These are phyloP conservation scores for Crithidia sp. DNA, from an alignment of 208 protist species.

Conservation along the genomic window DNA sequence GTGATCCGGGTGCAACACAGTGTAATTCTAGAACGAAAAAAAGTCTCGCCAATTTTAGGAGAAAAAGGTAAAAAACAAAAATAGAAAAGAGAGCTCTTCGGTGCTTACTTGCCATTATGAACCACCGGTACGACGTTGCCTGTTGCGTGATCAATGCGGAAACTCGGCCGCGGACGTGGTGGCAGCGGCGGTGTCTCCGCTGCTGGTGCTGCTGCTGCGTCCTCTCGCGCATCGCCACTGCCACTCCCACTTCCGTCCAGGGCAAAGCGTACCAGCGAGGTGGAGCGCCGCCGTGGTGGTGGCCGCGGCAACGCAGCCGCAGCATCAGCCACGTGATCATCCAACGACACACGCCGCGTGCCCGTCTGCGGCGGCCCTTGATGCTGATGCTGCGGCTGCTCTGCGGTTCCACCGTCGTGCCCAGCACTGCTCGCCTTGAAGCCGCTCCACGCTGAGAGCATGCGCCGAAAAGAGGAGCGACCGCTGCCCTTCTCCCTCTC, in stretches of 20 bases:
- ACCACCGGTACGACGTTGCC: constrained; percentile 11
- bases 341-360: neutral
- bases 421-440: neutral
- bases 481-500: neutral
- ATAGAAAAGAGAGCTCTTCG: neutral
- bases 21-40: neutral
- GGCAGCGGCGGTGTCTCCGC: constrained; percentile 4
- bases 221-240: neutral
- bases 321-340: neutral
- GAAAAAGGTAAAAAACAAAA: neutral
- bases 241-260: constrained; percentile 15
- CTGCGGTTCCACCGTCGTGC: neutral
- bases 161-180: constrained; percentile 10
- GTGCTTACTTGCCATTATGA: too few species aligned
- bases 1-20: neutral
- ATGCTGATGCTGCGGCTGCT: neutral
- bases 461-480: constrained; percentile 5
- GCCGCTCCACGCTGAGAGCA: constrained; percentile 15
- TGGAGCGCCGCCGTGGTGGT: neutral
- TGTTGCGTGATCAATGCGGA: constrained; percentile 18
- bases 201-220: neutral
- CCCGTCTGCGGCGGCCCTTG: neutral
- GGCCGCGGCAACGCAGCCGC: neutral
- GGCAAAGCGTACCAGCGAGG: constrained; percentile 1
- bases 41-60: neutral